These are phyloP conservation scores for Canavalia ensiformis DNA, from an alignment of 306 rosid genomes.

Conservation along the genomic window DNA sequence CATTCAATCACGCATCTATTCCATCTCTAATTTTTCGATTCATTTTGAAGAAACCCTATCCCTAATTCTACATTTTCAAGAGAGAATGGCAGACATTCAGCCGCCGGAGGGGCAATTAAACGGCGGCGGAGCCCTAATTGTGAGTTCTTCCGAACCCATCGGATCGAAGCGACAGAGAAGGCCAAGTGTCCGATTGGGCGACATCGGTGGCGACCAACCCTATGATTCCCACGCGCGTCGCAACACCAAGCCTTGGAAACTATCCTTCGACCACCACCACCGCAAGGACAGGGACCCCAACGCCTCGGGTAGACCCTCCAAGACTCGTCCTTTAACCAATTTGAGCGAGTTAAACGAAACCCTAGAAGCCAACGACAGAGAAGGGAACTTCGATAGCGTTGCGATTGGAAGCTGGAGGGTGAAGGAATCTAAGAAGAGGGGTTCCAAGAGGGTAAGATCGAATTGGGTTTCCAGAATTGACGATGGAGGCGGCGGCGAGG, in stretches of 20 bases:
- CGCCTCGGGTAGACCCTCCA: slow-evolving; percentile 73
- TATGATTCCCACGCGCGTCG: slow-evolving; percentile 83
- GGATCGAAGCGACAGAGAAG: slow-evolving; percentile 88
- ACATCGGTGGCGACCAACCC: slow-evolving; percentile 94
- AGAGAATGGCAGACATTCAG: slow-evolving; percentile 75
- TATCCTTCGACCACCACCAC: slow-evolving; percentile 52
- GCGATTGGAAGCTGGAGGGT: slow-evolving; percentile 94
- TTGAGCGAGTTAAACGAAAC: slow-evolving; percentile 71
- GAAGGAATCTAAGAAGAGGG: slow-evolving; percentile 84
- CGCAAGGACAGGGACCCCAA: slow-evolving; percentile 49
- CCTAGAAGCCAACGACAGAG: slow-evolving; percentile 72
- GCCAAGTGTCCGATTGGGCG: slow-evolving; percentile 94
- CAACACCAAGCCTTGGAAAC: slow-evolving; percentile 72
- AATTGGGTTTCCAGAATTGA: slow-evolving; percentile 82
- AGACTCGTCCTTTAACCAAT: slow-evolving; percentile 83
- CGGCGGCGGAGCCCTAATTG: slow-evolving; percentile 60
- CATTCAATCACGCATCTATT: no score
- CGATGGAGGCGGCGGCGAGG: slow-evolving; percentile 62
- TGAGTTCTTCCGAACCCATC: slow-evolving; percentile 63
- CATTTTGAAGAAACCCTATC: background rate
- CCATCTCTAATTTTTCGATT: background rate
- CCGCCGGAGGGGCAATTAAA: slow-evolving; percentile 72
- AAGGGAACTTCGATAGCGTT: slow-evolving; percentile 64
- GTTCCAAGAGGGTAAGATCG: slow-evolving; percentile 82
- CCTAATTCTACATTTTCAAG: background rate